Base-by-base conservation (phyloP, 371 early-diverging fungal genomes). In the Lichtheimia ramosa region DNA sequence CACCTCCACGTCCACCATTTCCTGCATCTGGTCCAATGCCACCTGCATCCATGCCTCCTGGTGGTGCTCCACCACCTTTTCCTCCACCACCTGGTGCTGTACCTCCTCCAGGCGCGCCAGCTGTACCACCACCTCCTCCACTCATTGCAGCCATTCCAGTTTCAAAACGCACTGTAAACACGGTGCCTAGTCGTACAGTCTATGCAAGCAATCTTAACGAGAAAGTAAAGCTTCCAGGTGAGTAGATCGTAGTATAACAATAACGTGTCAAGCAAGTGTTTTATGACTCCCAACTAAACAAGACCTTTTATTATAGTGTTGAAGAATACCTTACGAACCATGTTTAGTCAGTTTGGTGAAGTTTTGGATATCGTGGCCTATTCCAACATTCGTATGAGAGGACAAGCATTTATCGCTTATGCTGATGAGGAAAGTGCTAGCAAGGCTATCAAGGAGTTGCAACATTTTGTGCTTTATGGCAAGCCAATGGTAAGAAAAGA, bases 171-270 rank as follows among this genome's bases (percentile, higher is more conserved):
- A 73, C 79, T 39, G 66, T 86, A 16, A 79, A 85, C 66, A 82
- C 79, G 42, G 72, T 87, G 40, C 91, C 96, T 18, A 85, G 77
- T 58, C 82, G 90, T 58, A 93, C 96, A 16, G 81, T 97, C 56
- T 96, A 96, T 74, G 84, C 93, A 58, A 86, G 86, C 61, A 89
- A 91, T 67, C 75, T 97, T 43, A 91, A 93, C 64, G 96, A 94
- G 66, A 91, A 93, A 71, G 85, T 94, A 52, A 89, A 92, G 59
- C 77, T 92, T 56, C 77, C 83, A 63, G 91, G 91, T 92, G 73
- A 28, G n/a, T 5, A 24, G 34, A 42, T 23, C 51, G 20, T 56
- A 23, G 27, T 27, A 46, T 13, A 12, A 1, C 2, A 18, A 2
- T 16, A n/a, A 46, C 42, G 15, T 56, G 25, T 13, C 28, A 5